A percentile compares a stretch with the other conserved stretches of the same genome.
These are phyloP conservation scores for Penicillium nucicola DNA, from an alignment of 495 filamentous ascomycete species.

Conservation along the genomic window DNA sequence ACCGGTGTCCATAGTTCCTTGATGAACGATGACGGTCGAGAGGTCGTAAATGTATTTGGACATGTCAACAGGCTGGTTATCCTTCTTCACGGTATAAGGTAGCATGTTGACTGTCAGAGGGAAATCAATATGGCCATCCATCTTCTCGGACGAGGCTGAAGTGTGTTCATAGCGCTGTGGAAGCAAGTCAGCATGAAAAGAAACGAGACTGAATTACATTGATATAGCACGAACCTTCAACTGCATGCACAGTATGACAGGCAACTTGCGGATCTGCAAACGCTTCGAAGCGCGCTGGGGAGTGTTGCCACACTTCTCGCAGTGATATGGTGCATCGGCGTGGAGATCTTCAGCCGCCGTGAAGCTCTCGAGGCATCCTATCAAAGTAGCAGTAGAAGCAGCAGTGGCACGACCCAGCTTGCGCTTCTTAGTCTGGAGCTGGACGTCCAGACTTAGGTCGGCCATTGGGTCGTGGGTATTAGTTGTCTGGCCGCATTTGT, in stretches of 20 bases:
- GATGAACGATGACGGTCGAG: conserved; percentile 78
- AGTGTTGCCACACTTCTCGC: conserved; percentile 66
- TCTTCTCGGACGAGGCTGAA: conserved; percentile 66
- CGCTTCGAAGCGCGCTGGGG: conserved; percentile 74
- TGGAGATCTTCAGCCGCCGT: conserved; percentile 66
- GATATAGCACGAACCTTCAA: conserved; percentile 63
- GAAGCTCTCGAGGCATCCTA: conserved; percentile 79
- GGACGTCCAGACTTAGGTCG: conserved; percentile 79
- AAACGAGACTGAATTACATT: neutral
- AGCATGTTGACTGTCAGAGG: conserved; percentile 84
- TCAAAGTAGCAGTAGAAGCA: conserved; percentile 54
- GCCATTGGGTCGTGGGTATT: conserved; percentile 80
- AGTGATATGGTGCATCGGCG: conserved; percentile 71
- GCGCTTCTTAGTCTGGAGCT: conserved; percentile 51
- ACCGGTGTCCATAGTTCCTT: conserved; percentile 80
- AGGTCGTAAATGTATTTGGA: conserved; percentile 74
- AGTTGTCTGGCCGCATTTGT: conserved; percentile 73
- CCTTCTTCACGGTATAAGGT: conserved; percentile 71
- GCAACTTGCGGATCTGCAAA: conserved; percentile 72
- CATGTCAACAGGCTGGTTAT: conserved; percentile 31
- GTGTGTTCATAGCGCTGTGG: conserved; percentile 74
- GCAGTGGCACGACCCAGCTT: conserved; percentile 40
- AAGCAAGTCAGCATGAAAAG: neutral
- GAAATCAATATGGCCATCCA: conserved; percentile 77
- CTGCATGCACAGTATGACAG: conserved; percentile 86